Percentiles rank a stretch among this genome's conserved stretches.
Conservation (phyloP, 805 yeast species). For the Scheffersomyces spartinae region DNA sequence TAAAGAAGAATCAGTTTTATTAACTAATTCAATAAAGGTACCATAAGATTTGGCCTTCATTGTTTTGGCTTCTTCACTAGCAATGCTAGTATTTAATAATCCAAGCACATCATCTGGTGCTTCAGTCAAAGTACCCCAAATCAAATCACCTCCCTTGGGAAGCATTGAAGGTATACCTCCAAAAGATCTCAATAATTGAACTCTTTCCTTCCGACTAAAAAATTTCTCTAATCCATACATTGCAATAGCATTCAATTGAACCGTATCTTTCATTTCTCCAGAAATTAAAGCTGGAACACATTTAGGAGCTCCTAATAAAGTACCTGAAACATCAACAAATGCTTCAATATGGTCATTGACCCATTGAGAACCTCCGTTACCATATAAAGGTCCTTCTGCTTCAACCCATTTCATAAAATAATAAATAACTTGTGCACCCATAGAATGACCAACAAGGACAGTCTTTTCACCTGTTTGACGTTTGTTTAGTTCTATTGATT, state of each 20-base stretch:
- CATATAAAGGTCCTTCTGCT: conserved; percentile 67
- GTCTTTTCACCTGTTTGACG: conserved; percentile 48
- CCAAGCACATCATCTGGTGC: conserved; percentile 64
- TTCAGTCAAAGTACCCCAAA: conserved; percentile 68
- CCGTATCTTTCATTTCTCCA: conserved; percentile 98
- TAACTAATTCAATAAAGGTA: conserved; percentile 55
- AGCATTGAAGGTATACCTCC: conserved; percentile 96
- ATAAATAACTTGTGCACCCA: conserved; percentile 88
- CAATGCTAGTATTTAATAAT: conserved; percentile 11
- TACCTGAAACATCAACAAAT: conserved; percentile 79
- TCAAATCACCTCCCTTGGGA: conserved; percentile 85
- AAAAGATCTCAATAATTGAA: conserved; percentile 74
- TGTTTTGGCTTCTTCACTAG: conserved; percentile 8
- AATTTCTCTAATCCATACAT: conserved; percentile 91
- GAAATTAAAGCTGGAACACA: conserved; percentile 85
- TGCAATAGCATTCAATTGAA: conserved; percentile 84
- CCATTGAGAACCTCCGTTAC: conserved; percentile 90
- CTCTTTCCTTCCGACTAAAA: conserved; percentile 79
- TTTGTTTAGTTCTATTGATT: conserved; percentile 54
- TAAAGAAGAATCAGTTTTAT: conserved; percentile 32
- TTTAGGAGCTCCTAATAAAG: conserved; percentile 89
- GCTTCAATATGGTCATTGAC: conserved; percentile 76
- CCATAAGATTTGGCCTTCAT: conserved; percentile 39
- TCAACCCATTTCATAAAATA: conserved; percentile 96
- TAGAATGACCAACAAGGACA: conserved; percentile 82